Percentiles rank a stretch among this genome's conserved stretches.
These are phyloP conservation scores for Rhodomyrtus psidioides DNA, from an alignment of 441 rosid species.

Conservation along the genomic window DNA sequence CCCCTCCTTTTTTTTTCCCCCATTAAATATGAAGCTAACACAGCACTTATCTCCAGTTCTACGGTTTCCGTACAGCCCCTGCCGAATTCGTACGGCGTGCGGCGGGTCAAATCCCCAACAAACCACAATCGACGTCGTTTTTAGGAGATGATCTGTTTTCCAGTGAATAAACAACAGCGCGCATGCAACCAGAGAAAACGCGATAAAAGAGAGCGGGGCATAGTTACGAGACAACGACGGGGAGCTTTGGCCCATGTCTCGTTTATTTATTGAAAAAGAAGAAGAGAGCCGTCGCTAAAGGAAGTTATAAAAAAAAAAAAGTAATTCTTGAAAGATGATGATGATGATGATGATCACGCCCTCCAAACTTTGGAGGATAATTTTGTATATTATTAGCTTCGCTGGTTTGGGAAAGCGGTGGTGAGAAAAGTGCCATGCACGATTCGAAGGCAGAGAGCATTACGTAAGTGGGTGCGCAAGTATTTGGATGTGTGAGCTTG, in stretches of 20 bases:
- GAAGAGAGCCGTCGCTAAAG: not conserved
- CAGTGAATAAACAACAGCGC: not conserved
- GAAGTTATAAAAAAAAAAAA: not conserved
- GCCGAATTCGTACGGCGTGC: not conserved
- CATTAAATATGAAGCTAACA: not conserved
- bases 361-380: not conserved
- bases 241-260: not conserved
- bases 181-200: not conserved
- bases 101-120: not conserved
- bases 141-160: not conserved
- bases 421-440: not conserved
- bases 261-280: not conserved
- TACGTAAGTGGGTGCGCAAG: not conserved
- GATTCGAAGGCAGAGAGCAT: not conserved
- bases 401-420: not conserved
- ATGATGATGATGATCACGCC: not conserved
- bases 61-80: not conserved
- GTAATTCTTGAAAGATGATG: not conserved
- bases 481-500: not conserved
- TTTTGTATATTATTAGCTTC: not conserved
- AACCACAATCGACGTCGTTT: not conserved
- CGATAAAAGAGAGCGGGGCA: not conserved
- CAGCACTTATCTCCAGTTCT: not conserved
- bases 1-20: no score
- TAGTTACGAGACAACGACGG: not conserved